Evolutionary conservation across 495 filamentous ascomycete genomes (phyloP), one percentile per base, ranked within the genome.

Genomic region (Schizothecium vesticola): DNA sequence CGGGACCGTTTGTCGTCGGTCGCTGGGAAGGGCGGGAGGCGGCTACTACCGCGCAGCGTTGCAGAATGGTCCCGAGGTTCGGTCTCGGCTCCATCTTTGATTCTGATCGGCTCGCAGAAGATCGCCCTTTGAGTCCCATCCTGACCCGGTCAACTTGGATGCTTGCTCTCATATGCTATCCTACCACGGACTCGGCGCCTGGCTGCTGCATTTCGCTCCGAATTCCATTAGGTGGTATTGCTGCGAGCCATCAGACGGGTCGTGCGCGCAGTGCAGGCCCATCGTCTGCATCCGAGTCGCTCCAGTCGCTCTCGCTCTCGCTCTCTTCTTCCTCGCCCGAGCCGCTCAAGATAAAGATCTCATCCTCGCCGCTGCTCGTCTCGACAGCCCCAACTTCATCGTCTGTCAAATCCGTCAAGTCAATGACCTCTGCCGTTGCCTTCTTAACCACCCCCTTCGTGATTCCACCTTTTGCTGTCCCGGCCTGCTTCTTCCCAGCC

Each of bases 231-330:
- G 19, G 5, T 6, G 16, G 19, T 6, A n/a, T 51, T 51, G 5
- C 62, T 56, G 23, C 36, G 28, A 24, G 43, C 6, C 16, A 9
- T n/a, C 16, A 51, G 43, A 51, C 43, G 43, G 16, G 43, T 51
- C 16, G 43, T 51, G 43, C 43, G 43, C 1, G 43, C 43, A n/a
- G 19, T 51, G 43, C 43, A 8, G 43, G 43, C 19, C 43, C 43
- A 6, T 51, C 43, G 19, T 51, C 43, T 19, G 43, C 55, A 19
- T 64, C 65, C 66, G 64, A 66, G 19, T 67, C 67, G 43, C 63
- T 69, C 28, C 66, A 61, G 9, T 68, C 69, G 33, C 65, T 64
- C 21, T 65, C 65, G 36, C 60, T 67, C 9, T 67, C 69, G n/a
- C n/a, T n/a, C 25, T 68, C 62, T 8, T 8, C 56, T 8, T n/a